A percentile compares a stretch with the other conserved stretches of the same genome.
phyloP scores from a whole-genome alignment of 257 asterid species.

The Thymus mandschuricus region DNA sequence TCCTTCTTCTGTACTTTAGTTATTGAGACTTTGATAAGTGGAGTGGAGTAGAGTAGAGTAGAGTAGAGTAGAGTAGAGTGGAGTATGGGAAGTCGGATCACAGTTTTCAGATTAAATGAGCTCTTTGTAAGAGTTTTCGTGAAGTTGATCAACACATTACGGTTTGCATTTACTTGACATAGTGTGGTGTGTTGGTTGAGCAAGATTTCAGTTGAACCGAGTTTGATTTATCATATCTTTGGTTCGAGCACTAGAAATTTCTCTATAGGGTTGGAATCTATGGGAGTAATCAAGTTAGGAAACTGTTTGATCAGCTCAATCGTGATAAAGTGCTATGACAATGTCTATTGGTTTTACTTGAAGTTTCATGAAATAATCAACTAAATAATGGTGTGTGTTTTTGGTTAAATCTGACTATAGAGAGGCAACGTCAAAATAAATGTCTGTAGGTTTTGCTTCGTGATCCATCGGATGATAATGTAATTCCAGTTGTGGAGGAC shows the following conservation, averaged over 20 bases:
- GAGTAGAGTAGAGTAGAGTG: not conserved
- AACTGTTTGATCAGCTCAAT: not conserved
- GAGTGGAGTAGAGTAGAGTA: too few relatives aligned
- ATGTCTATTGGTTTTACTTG: not conserved
- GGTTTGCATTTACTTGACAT: not conserved
- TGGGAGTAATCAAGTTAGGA: too few relatives aligned
- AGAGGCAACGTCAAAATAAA: conserved; percentile 10
- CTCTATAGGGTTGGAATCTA: not conserved
- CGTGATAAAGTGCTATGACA: not conserved
- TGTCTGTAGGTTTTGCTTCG: conserved; percentile 73
- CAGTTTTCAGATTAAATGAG: not conserved
- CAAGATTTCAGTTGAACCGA: not conserved
- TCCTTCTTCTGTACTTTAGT: not conserved
- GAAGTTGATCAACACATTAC: not conserved
- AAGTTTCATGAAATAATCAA: not conserved
- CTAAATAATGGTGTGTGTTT: conserved; percentile 6
- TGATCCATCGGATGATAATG: conserved; percentile 74
- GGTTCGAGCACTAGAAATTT: conserved; percentile 2
- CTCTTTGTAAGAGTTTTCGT: conserved; percentile 7
- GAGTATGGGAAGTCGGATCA: not conserved
- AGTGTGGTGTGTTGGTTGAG: not conserved
- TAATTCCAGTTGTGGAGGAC: conserved; percentile 81
- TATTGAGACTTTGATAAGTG: not conserved
- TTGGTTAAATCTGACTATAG: not conserved
- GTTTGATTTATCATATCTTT: not conserved